Evolutionary conservation across 2,329 filamentous ascomycete genomes (phyloP).

Genomic region (Pestalotiopsis sp.): DNA sequence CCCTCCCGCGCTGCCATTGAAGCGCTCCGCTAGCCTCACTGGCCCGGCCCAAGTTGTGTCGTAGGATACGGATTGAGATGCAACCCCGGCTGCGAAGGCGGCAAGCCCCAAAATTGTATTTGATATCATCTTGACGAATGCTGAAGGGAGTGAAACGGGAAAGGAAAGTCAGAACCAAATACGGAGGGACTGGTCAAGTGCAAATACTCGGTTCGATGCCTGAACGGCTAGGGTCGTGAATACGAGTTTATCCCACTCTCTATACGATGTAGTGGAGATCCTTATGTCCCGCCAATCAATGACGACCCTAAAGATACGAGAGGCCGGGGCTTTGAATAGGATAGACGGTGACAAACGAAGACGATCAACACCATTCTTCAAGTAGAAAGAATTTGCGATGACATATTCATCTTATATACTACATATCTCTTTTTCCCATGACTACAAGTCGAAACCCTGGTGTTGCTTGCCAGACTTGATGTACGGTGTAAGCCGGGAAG

Average conservation of each 20-base stretch:
- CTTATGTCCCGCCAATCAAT: background rate
- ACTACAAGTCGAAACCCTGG: too few relatives aligned
- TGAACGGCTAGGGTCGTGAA: background rate
- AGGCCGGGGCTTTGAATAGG: background rate
- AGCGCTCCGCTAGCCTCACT: slow-evolving; percentile 3
- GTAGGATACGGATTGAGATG: background rate
- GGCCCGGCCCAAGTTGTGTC: slow-evolving; percentile 8
- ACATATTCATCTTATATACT: too few relatives aligned
- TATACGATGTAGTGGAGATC: background rate
- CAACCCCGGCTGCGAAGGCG: background rate
- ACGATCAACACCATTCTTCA: background rate
- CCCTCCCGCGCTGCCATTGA: slow-evolving; percentile 2
- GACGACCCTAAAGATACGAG: background rate
- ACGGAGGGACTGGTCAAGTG: background rate
- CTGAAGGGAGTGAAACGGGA: background rate
- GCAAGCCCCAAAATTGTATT: background rate
- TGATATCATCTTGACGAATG: background rate
- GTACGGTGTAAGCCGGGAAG: too few relatives aligned
- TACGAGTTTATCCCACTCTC: background rate
- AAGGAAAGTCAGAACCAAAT: background rate
- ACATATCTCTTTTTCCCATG: too few relatives aligned
- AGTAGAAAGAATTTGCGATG: too few relatives aligned
- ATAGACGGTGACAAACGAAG: background rate
- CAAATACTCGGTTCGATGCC: background rate
- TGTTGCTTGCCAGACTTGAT: too few relatives aligned